Evolutionary conservation across 192 early-diverging fungal species (phyloP).

Genomic region (Coemansia sp.): DNA sequence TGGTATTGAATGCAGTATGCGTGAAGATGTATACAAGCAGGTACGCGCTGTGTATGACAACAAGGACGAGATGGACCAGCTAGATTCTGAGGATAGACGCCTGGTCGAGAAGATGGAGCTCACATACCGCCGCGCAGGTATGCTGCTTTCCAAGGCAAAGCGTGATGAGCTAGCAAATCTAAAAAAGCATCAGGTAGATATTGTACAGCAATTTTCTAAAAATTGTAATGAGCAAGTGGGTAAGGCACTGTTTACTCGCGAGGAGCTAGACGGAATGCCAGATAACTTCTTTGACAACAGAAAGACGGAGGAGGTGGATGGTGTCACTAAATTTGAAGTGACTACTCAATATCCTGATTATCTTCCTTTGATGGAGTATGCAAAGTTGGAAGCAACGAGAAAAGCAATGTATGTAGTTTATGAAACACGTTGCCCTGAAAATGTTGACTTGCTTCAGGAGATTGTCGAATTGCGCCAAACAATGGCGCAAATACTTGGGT

Average conservation of each 20-base stretch:
- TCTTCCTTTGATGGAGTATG: conserved; percentile 50
- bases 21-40: conserved; percentile 63
- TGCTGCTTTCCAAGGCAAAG: conserved; percentile 61
- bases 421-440: conserved; percentile 60
- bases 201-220: conserved; percentile 69
- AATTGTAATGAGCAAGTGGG: conserved; percentile 68
- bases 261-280: conserved; percentile 73
- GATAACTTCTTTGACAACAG: conserved; percentile 67
- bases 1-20: conserved; percentile 62
- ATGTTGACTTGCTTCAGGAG: conserved; percentile 60
- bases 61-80: conserved; percentile 44
- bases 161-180: conserved; percentile 62
- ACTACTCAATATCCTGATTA: conserved; percentile 74
- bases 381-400: conserved; percentile 57
- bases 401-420: conserved; percentile 51
- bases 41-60: conserved; percentile 55
- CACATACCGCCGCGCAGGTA: conserved; percentile 69
- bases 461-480: conserved; percentile 56
- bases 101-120: conserved; percentile 66
- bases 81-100: conserved; percentile 65
- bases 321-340: conserved; percentile 60
- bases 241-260: conserved; percentile 45
- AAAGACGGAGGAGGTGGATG: conserved; percentile 58
- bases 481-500: conserved; percentile 64
- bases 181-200: conserved; percentile 58